A percentile compares a stretch with the other conserved stretches of the same genome.
phyloP scores from a whole-genome alignment of 2,329 filamentous ascomycete species.

The Pleoardoris graminearum region DNA sequence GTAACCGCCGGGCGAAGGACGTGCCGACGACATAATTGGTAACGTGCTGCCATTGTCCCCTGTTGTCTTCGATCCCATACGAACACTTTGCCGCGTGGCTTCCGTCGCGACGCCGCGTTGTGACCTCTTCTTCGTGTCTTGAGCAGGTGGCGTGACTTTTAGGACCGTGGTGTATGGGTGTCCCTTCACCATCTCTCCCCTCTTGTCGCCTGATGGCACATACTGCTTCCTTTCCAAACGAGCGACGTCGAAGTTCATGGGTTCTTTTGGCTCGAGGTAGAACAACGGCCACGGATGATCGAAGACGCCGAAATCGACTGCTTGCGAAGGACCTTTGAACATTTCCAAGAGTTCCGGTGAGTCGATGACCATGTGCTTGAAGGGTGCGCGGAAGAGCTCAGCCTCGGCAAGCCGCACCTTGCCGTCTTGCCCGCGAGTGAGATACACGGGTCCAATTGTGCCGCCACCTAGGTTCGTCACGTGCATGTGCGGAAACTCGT shows the following conservation, averaged over 20 bases:
- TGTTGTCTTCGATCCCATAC: background rate
- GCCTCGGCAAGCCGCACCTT: slow-evolving; percentile 8
- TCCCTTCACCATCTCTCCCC: background rate
- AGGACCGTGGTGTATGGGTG: background rate
- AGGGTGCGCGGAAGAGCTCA: slow-evolving; percentile 8
- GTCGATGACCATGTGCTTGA: slow-evolving; percentile 15
- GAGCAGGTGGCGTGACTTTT: background rate
- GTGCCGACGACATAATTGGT: background rate
- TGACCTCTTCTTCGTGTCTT: background rate
- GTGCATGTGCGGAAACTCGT: slow-evolving; percentile 8
- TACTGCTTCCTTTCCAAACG: background rate
- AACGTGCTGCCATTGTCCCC: background rate
- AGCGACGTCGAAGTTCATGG: slow-evolving; percentile 1
- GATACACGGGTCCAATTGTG: slow-evolving; percentile 12
- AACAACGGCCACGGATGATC: slow-evolving; percentile 12
- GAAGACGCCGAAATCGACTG: slow-evolving; percentile 7
- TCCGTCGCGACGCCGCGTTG: background rate
- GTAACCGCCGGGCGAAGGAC: background rate
- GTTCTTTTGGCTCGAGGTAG: background rate
- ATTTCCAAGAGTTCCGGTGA: slow-evolving; percentile 12
- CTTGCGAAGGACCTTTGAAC: slow-evolving; percentile 5
- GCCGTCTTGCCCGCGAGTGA: slow-evolving; percentile 1
- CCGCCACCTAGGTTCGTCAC: slow-evolving; percentile 13
- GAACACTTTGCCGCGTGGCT: background rate
- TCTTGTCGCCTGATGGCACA: background rate